Evolutionary conservation across 768 basidiomycete species (phyloP).

Genomic region (Brasilioporus rufonigricans): DNA sequence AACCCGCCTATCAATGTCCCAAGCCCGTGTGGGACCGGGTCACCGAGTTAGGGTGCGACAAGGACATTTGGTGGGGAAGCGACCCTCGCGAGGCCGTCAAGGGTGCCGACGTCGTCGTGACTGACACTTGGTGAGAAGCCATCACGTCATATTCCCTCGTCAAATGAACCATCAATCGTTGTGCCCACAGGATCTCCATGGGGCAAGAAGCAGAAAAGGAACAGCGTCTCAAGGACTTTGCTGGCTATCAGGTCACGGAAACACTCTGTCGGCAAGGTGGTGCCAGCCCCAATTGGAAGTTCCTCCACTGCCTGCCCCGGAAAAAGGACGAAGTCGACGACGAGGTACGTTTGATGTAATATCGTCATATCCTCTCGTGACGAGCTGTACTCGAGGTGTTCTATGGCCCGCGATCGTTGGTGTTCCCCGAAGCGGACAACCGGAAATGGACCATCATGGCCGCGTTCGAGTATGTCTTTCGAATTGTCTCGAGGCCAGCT

Average conservation of each 20-base stretch:
- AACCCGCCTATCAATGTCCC: slow-evolving; percentile 62
- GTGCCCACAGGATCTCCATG: slow-evolving; percentile 85
- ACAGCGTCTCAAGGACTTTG: slow-evolving; percentile 80
- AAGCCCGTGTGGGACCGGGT: slow-evolving; percentile 79
- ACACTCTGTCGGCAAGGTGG: slow-evolving; percentile 75
- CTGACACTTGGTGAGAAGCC: slow-evolving; percentile 84
- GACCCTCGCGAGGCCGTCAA: slow-evolving; percentile 86
- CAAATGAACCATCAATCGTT: background rate
- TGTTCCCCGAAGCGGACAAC: slow-evolving; percentile 94
- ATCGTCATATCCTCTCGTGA: background rate
- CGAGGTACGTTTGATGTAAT: slow-evolving; percentile 52
- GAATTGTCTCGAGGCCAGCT: background rate
- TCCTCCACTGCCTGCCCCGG: slow-evolving; percentile 94
- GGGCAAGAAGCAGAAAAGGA: slow-evolving; percentile 95
- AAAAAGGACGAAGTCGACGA: slow-evolving; percentile 95
- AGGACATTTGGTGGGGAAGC: slow-evolving; percentile 66
- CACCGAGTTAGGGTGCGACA: slow-evolving; percentile 68
- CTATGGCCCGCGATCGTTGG: slow-evolving; percentile 88
- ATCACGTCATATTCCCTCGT: background rate
- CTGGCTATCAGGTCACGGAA: slow-evolving; percentile 94
- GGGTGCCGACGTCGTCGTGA: slow-evolving; percentile 92
- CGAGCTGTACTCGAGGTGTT: slow-evolving; percentile 59
- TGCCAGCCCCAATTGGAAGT: slow-evolving; percentile 86
- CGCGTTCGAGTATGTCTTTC: slow-evolving; percentile 70
- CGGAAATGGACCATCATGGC: slow-evolving; percentile 97